Conservation (phyloP, 805 yeast genomes). For the Yarrowia bubula region DNA sequence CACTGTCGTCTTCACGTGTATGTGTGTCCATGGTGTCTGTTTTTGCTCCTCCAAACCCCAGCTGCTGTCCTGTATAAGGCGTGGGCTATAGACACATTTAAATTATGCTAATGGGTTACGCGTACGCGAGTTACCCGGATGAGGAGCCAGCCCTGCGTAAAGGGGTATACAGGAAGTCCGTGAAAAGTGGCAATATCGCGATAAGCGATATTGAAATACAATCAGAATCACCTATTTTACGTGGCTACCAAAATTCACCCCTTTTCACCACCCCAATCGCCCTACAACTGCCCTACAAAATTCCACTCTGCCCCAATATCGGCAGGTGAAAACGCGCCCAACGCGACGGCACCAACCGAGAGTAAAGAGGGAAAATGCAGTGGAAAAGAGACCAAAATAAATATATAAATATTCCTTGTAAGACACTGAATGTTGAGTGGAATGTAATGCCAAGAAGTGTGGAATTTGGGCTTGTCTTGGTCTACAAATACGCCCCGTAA, state of each 20-base stretch:
- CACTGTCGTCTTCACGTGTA: neutral
- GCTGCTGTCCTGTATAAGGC: neutral
- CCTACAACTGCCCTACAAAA: no score
- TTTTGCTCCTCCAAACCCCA: neutral
- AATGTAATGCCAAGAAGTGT: no score
- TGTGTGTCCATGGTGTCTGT: neutral
- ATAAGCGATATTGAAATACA: no score
- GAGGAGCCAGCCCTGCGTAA: conserved; percentile 9
- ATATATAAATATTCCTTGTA: neutral
- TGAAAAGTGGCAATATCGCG: no score
- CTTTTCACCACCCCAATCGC: neutral
- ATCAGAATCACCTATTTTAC: neutral
- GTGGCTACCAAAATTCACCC: neutral
- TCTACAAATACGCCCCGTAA: no score
- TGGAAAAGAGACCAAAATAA: neutral
- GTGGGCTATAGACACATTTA: neutral
- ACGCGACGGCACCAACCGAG: conserved; percentile 10
- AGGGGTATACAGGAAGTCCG: neutral
- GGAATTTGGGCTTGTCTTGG: no score
- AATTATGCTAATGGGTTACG: conserved; percentile 19
- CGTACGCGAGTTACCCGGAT: conserved; percentile 25
- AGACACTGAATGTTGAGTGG: no score
- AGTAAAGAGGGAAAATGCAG: no score
- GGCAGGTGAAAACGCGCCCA: no score
- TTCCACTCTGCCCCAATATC: no score